Base-by-base conservation (phyloP, 163 green algal species). In the Chloromonas sp. region DNA sequence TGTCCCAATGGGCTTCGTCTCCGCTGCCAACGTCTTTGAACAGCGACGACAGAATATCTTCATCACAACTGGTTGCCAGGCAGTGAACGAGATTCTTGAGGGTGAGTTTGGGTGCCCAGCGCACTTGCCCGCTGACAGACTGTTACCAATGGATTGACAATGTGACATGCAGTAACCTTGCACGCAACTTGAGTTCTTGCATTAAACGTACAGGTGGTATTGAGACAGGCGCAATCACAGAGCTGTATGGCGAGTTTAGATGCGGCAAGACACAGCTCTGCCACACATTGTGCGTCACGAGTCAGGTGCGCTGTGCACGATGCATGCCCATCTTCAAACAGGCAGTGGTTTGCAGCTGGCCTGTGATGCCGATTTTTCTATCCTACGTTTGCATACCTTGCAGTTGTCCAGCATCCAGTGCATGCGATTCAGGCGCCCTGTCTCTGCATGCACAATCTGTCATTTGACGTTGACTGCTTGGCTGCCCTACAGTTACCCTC, bases 201-300 rank as follows among this genome's bases (percentile, higher is more conserved):
- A 11, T 1, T 1, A 60, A 59, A 83, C 70, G 70, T 8, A 14
- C 89, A 97, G 95, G 97, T 58, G 97, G 97, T 5, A 92, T 99
- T 66, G 97, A 99, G 92, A 98, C 96, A 3, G 97, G 97, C 0
- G 97, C 94, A 2, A 98, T 99, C 70, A 99, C 97, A 2, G 97
- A 99, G 86, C 92, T 99, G 57, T 99, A 99, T 87, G 97, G 97
- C 5, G 97, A 99, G 92, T 99, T 95, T 88, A 90, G 97, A 61
- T 94, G 91, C 60, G 97, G 97, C 61, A 99, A 99, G 88, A 99
- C 97, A 14, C 97, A 99, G 89, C 87, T 99, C 36, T 99, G 96
- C 85, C 97, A 99, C 87, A 99, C 97, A 1, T 92, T 99, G 2
- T 98, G 95, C 83, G 97, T 99, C 0, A 98, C 96, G 2, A 98